Percentiles rank a stretch among this genome's conserved stretches.
phyloP scores from a whole-genome alignment of 2,329 filamentous ascomycete species.

The Sphaceloma murrayae region DNA sequence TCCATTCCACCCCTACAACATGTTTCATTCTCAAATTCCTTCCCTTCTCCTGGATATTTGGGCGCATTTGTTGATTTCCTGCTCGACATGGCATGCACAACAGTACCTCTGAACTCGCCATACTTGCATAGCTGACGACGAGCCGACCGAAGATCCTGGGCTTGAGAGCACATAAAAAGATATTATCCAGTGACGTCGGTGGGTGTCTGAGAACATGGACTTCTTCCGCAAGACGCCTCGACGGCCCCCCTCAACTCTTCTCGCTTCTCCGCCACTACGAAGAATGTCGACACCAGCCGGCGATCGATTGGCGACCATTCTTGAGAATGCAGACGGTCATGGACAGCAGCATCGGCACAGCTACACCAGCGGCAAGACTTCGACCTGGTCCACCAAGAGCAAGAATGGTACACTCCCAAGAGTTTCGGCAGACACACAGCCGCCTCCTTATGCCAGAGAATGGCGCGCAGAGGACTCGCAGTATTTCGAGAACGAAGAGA shows the following conservation, averaged over 20 bases:
- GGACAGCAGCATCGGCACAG: constrained; percentile 1
- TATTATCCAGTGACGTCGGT: constrained; percentile 9
- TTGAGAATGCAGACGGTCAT: constrained; percentile 26
- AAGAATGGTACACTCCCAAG: constrained; percentile 4
- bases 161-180: no score
- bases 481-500: constrained; percentile 6
- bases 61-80: no score
- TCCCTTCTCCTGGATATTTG: neutral
- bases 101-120: no score
- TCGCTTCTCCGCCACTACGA: constrained; percentile 27
- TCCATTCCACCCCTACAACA: constrained; percentile 7
- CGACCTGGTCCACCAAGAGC: constrained; percentile 7
- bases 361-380: constrained; percentile 1
- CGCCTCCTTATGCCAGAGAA: constrained; percentile 18
- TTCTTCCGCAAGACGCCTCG: constrained; percentile 14
- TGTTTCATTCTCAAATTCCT: constrained; percentile 9
- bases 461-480: constrained; percentile 11
- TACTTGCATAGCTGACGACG: no score
- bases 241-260: constrained; percentile 15
- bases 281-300: constrained; percentile 36
- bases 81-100: neutral
- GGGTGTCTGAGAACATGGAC: constrained; percentile 15
- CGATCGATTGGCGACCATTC: constrained; percentile 33
- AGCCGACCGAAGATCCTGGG: no score
- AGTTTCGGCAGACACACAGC: constrained; percentile 16